phyloP scores from a whole-genome alignment of 1,284 basidiomycete species.

The Retiboletus flavoniger region DNA sequence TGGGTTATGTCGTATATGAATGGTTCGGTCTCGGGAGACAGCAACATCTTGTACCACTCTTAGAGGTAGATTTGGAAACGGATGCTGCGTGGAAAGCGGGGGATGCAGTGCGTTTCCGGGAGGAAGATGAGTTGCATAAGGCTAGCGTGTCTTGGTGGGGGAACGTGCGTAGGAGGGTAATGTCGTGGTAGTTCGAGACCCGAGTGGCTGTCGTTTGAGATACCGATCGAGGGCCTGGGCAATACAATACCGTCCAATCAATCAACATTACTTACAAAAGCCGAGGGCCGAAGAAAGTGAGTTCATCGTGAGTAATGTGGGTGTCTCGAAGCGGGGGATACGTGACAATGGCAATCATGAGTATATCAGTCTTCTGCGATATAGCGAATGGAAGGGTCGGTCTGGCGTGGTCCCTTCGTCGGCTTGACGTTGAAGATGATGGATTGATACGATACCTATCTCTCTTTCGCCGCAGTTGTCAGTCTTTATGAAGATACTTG shows the following conservation, averaged over 20 bases:
- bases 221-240: no score
- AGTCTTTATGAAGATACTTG: neutral
- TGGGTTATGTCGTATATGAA: conserved; percentile 38
- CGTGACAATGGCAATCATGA: neutral
- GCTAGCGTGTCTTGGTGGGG: conserved; percentile 8
- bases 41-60: conserved; percentile 35
- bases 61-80: conserved; percentile 45
- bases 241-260: neutral
- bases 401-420: neutral
- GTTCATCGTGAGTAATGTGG: neutral
- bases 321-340: neutral
- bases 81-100: conserved; percentile 49
- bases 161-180: neutral
- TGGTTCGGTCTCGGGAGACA: conserved; percentile 22
- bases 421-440: neutral
- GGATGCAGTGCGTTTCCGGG: conserved; percentile 37
- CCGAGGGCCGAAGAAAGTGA: neutral
- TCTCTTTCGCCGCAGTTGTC: neutral
- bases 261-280: neutral
- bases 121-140: conserved; percentile 34
- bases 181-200: neutral
- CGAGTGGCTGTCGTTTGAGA: neutral
- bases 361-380: neutral
- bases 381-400: neutral
- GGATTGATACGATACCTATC: neutral